Conservation (phyloP, 257 asterid genomes). For the Solanum virginianum region DNA sequence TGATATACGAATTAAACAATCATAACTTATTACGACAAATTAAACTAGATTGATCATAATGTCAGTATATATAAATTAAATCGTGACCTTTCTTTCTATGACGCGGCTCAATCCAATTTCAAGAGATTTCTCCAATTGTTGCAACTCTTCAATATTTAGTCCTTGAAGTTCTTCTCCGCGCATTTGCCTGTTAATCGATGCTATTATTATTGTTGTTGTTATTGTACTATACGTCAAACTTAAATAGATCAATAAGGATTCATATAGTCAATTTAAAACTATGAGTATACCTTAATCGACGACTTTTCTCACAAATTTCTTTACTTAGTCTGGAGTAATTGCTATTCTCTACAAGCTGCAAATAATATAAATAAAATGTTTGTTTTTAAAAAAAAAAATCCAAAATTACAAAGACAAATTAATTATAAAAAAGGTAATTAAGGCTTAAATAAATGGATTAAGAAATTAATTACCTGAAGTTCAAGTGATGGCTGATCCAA, state of each 20-base stretch:
- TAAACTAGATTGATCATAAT: not conserved
- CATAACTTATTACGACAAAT: not conserved
- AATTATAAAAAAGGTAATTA: not conserved
- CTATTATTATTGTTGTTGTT: not conserved
- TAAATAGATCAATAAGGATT: not conserved
- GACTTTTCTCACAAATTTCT: constrained; percentile 66
- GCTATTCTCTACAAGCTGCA: constrained; percentile 72
- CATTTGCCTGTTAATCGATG: constrained; percentile 43
- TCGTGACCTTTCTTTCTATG: constrained; percentile 45
- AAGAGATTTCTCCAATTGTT: constrained; percentile 51
- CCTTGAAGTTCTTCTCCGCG: constrained; percentile 91
- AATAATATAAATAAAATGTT: not conserved
- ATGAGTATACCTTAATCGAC: constrained; percentile 38
- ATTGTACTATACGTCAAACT: not conserved
- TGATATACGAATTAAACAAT: constrained; percentile 4
- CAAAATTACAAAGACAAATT: not conserved
- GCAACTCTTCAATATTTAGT: constrained; percentile 65
- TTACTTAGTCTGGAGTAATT: constrained; percentile 39
- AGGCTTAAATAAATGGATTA: not conserved
- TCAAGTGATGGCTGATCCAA: constrained; percentile 75
- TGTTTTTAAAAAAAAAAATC: not conserved
- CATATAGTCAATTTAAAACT: not conserved
- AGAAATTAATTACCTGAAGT: constrained; percentile 35
- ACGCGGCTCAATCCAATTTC: constrained; percentile 70
- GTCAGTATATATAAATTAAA: not conserved